A percentile compares a stretch with the other conserved stretches of the same genome.
Evolutionary conservation across 164 flowering plant genomes (phyloP).

Genomic region (Liquidambar formosana): DNA sequence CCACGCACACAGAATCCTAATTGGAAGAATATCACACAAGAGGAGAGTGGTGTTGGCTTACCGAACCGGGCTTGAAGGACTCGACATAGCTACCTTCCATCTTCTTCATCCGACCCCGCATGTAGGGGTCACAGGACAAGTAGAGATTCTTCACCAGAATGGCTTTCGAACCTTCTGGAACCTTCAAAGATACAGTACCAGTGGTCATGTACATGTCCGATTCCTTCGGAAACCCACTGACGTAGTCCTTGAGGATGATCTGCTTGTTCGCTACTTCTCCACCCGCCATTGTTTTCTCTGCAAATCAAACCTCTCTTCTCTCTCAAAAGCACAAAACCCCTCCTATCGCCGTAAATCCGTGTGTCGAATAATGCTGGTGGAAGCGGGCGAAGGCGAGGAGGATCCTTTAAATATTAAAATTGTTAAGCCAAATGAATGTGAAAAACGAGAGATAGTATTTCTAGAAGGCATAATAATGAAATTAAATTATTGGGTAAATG

Average conservation of each 20-base stretch:
- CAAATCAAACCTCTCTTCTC: no score
- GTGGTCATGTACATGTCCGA: slow-evolving; percentile 32
- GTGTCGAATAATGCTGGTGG: no score
- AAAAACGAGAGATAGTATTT: no score
- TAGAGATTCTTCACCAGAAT: slow-evolving; percentile 59
- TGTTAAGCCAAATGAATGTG: no score
- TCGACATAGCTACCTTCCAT: slow-evolving; percentile 10
- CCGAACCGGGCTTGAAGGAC: slow-evolving; percentile 38
- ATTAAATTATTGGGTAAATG: no score
- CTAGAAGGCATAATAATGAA: no score
- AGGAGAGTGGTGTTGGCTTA: slow-evolving; percentile 5
- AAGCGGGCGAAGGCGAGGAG: no score
- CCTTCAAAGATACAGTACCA: slow-evolving; percentile 14
- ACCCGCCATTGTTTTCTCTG: not conserved
- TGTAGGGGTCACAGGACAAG: slow-evolving; percentile 64
- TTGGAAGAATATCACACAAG: not conserved
- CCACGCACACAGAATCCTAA: no score
- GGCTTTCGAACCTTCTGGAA: slow-evolving; percentile 30
- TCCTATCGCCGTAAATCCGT: no score
- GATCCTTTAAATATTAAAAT: no score
- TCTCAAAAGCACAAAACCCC: no score
- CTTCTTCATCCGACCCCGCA: slow-evolving; percentile 46
- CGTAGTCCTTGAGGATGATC: slow-evolving; percentile 34
- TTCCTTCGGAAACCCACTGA: slow-evolving; percentile 38
- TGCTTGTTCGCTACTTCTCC: slow-evolving; percentile 41